phyloP scores from a whole-genome alignment of 495 filamentous ascomycete genomes.

The Lindgomyces ingoldianus region DNA sequence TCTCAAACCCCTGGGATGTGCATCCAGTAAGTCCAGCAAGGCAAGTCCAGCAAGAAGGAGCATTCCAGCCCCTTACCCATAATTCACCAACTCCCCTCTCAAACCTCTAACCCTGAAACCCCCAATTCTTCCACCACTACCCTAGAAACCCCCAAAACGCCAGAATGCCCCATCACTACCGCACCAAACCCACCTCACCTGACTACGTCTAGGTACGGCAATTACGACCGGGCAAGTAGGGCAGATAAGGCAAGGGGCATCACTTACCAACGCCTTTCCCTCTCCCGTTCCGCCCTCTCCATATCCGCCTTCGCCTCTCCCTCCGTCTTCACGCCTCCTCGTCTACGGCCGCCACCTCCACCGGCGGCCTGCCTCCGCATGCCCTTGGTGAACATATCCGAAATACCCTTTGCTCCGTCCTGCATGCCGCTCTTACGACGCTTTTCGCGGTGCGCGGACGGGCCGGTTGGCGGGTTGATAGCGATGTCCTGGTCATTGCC shows the following conservation, averaged over 20 bases:
- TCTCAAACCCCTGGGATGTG: too few species aligned
- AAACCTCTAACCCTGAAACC: too few species aligned
- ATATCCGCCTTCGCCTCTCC: constrained; percentile 25
- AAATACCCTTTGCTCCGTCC: constrained; percentile 4
- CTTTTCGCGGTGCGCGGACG: constrained; percentile 19
- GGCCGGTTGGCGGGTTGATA: constrained; percentile 3
- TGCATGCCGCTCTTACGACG: constrained; percentile 14
- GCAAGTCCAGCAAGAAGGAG: too few species aligned
- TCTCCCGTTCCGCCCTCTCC: constrained; percentile 27
- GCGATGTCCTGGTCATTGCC: background rate
- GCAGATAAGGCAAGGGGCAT: too few species aligned
- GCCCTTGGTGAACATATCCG: constrained; percentile 16
- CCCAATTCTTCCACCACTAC: too few species aligned
- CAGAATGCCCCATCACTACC: background rate
- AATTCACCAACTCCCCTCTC: too few species aligned
- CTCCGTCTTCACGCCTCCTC: constrained; percentile 23
- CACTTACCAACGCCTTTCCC: constrained; percentile 17
- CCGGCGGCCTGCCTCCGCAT: constrained; percentile 13
- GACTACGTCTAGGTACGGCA: background rate
- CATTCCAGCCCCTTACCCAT: too few species aligned
- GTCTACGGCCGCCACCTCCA: constrained; percentile 2
- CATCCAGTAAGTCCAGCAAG: too few species aligned
- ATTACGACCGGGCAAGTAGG: too few species aligned
- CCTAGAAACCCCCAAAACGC: too few species aligned
- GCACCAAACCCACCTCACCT: background rate